These are phyloP conservation scores for Quercus tomentella DNA, from an alignment of 331 rosid species.

Conservation along the genomic window DNA sequence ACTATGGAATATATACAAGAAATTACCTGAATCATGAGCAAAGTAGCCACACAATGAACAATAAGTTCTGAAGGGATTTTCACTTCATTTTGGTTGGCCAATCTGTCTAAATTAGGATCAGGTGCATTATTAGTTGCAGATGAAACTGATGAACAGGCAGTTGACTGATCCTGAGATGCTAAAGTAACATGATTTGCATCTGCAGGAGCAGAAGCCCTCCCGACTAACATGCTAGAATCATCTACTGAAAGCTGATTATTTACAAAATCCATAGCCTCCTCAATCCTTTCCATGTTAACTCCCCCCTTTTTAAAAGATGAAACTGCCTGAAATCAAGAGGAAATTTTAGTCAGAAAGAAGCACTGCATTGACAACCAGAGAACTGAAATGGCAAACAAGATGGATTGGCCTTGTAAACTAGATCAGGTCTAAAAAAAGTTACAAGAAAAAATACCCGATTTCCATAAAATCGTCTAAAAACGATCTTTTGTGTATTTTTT, in stretches of 20 bases:
- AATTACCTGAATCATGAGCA: conserved; percentile 86
- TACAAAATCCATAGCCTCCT: conserved; percentile 74
- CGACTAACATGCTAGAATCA: conserved; percentile 44
- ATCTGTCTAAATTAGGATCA: conserved; percentile 42
- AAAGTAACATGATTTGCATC: conserved; percentile 37
- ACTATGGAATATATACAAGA: conserved; percentile 1
- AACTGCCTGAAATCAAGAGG: conserved; percentile 59
- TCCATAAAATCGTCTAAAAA: not conserved
- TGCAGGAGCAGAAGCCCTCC: conserved; percentile 30
- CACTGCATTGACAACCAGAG: conserved; percentile 3
- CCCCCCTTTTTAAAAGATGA: conserved; percentile 50
- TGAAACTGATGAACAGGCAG: conserved; percentile 36
- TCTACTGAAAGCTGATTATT: conserved; percentile 56
- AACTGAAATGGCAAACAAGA: conserved; percentile 11
- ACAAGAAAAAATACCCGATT: conserved; percentile 1
- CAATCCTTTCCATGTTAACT: conserved; percentile 47
- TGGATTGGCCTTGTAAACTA: conserved; percentile 10
- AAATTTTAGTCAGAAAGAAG: conserved; percentile 28
- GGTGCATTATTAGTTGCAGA: conserved; percentile 30
- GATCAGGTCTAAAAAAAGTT: conserved; percentile 3
- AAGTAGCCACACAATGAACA: conserved; percentile 76
- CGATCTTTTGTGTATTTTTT: not conserved
- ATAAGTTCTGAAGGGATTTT: conserved; percentile 79
- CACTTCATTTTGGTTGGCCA: conserved; percentile 50
- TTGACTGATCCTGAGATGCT: conserved; percentile 48